These are phyloP conservation scores for Paramecium primaurelia DNA, from an alignment of 73 alveolate species.

Conservation along the genomic window DNA sequence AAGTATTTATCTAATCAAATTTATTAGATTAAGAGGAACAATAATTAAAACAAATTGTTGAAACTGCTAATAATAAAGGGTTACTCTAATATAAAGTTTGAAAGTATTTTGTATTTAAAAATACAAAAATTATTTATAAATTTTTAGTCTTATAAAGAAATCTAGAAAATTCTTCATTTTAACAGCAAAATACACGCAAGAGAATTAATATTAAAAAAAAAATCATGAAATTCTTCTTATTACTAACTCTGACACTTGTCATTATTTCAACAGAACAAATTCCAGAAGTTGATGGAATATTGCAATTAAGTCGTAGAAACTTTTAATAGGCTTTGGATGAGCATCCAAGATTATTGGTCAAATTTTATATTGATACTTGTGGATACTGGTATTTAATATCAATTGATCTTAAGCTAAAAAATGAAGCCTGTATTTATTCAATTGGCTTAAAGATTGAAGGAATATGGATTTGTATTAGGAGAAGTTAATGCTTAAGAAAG, in stretches of 20 bases:
- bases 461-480: constrained; percentile 3
- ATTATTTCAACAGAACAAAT: not conserved
- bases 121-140: not conserved
- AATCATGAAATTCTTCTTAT: not conserved
- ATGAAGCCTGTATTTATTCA: constrained; percentile 20
- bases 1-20: not conserved
- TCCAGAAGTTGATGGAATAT: not conserved
- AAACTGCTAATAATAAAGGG: not conserved
- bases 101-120: not conserved
- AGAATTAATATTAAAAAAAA: not conserved
- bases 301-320: not conserved
- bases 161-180: not conserved
- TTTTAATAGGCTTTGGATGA: not conserved
- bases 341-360: not conserved
- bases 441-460: not conserved
- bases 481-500: constrained; percentile 22
- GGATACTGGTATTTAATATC: constrained; percentile 14
- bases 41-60: not conserved
- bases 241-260: not conserved
- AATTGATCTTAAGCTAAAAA: not conserved
- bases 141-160: not conserved
- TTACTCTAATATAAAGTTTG: not conserved
- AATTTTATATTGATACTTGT: constrained; percentile 1
- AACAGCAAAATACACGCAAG: constrained; percentile 15
- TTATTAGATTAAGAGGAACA: not conserved